Conservation (phyloP, 83 land plant genomes). For the Picea abies region DNA sequence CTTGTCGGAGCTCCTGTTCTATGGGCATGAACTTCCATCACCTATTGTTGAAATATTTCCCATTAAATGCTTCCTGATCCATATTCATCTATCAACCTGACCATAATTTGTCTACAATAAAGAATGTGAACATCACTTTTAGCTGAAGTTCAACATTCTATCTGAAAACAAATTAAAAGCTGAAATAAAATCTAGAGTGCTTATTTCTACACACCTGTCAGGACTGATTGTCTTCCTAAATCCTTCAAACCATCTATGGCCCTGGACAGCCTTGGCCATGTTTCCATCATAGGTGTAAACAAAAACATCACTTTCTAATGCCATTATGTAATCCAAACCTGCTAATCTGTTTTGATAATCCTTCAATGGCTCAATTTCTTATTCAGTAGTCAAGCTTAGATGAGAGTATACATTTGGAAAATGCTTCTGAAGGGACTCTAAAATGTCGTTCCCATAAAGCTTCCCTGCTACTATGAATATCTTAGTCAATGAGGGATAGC, state of each 20-base stretch:
- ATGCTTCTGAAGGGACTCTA: conserved; percentile 26
- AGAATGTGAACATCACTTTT: too few species aligned
- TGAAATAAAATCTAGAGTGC: neutral
- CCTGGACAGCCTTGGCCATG: conserved; percentile 57
- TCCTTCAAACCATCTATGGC: conserved; percentile 48
- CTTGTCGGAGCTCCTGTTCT: conserved; percentile 1
- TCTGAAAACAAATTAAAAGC: neutral
- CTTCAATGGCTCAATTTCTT: conserved; percentile 27
- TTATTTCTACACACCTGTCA: conserved; percentile 31
- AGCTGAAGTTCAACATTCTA: too few species aligned
- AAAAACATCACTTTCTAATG: conserved; percentile 48
- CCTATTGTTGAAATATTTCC: conserved; percentile 7
- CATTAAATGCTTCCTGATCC: conserved; percentile 12
- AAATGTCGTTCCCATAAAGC: conserved; percentile 37
- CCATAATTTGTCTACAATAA: conserved; percentile 12
- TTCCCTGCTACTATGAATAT: conserved; percentile 50
- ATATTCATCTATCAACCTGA: conserved; percentile 17
- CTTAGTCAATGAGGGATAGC: conserved; percentile 33
- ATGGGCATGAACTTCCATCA: conserved; percentile 9
- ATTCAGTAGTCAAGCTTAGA: conserved; percentile 29
- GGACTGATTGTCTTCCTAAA: conserved; percentile 42
- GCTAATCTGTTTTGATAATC: conserved; percentile 45
- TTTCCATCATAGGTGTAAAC: conserved; percentile 53
- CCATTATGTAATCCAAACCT: conserved; percentile 40
- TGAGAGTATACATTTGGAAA: conserved; percentile 49